Conservation (phyloP, 352 stramenopile genomes). For the Globisporangium solare region DNA sequence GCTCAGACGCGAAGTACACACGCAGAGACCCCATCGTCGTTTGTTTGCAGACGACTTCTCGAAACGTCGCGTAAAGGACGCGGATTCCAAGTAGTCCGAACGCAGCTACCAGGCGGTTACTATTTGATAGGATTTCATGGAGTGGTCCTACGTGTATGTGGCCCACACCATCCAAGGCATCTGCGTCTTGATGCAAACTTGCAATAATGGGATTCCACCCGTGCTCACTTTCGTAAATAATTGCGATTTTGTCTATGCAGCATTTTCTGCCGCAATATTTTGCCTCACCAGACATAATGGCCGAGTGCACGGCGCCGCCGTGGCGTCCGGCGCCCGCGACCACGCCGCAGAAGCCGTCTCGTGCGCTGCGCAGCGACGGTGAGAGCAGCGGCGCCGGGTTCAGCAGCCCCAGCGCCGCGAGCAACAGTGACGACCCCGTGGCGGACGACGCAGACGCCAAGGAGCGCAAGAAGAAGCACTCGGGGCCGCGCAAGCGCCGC, state of each 20-base stretch:
- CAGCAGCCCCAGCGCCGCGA: not conserved
- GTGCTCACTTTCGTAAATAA: not conserved
- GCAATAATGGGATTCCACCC: not conserved
- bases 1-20: too few species aligned
- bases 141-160: too few species aligned
- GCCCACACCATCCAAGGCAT: too few species aligned
- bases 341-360: not conserved
- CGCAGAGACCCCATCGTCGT: too few species aligned
- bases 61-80: too few species aligned
- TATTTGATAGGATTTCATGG: too few species aligned
- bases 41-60: too few species aligned
- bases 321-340: not conserved
- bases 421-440: conserved; percentile 7
- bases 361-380: too few species aligned
- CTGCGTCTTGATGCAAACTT: too few species aligned
- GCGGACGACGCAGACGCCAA: not conserved
- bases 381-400: not conserved
- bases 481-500: conserved; percentile 52
- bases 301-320: not conserved
- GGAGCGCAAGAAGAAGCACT: conserved; percentile 36
- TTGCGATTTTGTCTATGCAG: not conserved
- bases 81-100: too few species aligned
- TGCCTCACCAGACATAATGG: not conserved
- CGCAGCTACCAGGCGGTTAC: too few species aligned
- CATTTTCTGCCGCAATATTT: not conserved